Percentiles rank a stretch among this genome's conserved stretches.
Conservation (phyloP, 2,329 filamentous ascomycete genomes). For the Fulvia fulva region DNA sequence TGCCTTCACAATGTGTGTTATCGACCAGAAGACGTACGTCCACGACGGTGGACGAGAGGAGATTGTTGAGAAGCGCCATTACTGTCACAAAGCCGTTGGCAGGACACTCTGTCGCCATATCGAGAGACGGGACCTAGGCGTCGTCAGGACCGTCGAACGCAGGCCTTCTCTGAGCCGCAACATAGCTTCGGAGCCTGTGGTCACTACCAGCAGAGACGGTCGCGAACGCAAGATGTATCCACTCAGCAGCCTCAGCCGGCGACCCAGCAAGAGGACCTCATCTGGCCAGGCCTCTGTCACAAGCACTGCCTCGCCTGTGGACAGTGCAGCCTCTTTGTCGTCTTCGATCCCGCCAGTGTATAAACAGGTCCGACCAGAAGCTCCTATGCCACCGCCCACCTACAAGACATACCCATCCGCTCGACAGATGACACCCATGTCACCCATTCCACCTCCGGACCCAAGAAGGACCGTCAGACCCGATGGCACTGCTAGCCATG, state of each 20-base stretch:
- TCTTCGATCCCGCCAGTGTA: slow-evolving; percentile 9
- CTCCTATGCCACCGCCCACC: slow-evolving; percentile 18
- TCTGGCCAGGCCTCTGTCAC: slow-evolving; percentile 10
- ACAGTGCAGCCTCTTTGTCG: slow-evolving; percentile 18
- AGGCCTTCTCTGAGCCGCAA: slow-evolving; percentile 13
- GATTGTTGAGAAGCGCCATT: slow-evolving; percentile 17
- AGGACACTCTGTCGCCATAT: slow-evolving; percentile 22
- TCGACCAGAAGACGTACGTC: slow-evolving; percentile 29
- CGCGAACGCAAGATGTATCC: slow-evolving; percentile 22
- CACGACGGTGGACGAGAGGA: slow-evolving; percentile 23
- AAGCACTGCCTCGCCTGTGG: slow-evolving; percentile 16
- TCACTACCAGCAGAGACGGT: slow-evolving; percentile 24
- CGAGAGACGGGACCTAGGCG: slow-evolving; percentile 12
- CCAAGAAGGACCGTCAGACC: slow-evolving; percentile 12
- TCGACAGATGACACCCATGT: slow-evolving; percentile 5
- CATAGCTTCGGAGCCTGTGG: slow-evolving; percentile 16
- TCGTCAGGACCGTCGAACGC: slow-evolving; percentile 20
- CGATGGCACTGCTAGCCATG: slow-evolving; percentile 28
- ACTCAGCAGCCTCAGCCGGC: slow-evolving; percentile 10
- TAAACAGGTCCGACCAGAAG: slow-evolving; percentile 17
- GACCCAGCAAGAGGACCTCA: slow-evolving; percentile 21
- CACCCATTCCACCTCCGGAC: slow-evolving; percentile 5
- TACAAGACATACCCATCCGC: slow-evolving; percentile 1
- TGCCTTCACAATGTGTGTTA: slow-evolving; percentile 28
- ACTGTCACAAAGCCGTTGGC: slow-evolving; percentile 22